These are phyloP conservation scores for Puccinia polysora DNA, from an alignment of 1,284 basidiomycete genomes.

Conservation along the genomic window DNA sequence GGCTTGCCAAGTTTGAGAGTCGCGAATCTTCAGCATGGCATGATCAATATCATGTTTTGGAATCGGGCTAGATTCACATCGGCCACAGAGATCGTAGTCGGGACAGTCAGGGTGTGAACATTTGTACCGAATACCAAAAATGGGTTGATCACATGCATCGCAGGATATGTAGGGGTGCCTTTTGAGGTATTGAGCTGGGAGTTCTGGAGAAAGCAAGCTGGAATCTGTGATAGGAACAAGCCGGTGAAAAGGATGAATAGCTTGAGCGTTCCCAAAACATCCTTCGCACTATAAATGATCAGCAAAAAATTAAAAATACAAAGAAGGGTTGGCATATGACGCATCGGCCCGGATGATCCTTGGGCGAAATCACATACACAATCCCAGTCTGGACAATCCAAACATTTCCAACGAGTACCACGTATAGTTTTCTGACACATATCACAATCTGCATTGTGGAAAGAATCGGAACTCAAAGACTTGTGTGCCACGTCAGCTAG, in stretches of 20 bases:
- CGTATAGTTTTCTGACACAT: conserved; percentile 62
- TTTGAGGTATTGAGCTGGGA: not conserved
- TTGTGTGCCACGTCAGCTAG: not conserved
- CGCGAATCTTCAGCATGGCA: conserved; percentile 72
- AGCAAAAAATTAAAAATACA: not conserved
- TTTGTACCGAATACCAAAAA: conserved; percentile 58
- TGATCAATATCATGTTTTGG: conserved; percentile 69
- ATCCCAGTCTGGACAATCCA: conserved; percentile 56
- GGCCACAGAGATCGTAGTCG: conserved; percentile 78
- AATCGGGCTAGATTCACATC: conserved; percentile 75
- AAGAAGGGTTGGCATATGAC: conserved; percentile 65
- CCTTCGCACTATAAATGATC: conserved; percentile 42
- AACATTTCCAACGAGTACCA: conserved; percentile 66
- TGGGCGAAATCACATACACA: conserved; percentile 57
- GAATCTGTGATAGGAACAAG: conserved; percentile 45
- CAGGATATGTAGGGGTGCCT: conserved; percentile 46
- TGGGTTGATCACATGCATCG: conserved; percentile 46
- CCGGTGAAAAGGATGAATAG: conserved; percentile 46
- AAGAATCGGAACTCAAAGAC: conserved; percentile 10
- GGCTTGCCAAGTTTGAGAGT: conserved; percentile 28
- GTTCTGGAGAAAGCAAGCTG: not conserved
- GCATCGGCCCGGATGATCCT: too few relatives aligned
- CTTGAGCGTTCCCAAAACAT: conserved; percentile 41
- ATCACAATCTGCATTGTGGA: conserved; percentile 66
- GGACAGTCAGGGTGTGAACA: conserved; percentile 75